phyloP scores from a whole-genome alignment of 106 monocot species.

The Triglochin maritima region DNA sequence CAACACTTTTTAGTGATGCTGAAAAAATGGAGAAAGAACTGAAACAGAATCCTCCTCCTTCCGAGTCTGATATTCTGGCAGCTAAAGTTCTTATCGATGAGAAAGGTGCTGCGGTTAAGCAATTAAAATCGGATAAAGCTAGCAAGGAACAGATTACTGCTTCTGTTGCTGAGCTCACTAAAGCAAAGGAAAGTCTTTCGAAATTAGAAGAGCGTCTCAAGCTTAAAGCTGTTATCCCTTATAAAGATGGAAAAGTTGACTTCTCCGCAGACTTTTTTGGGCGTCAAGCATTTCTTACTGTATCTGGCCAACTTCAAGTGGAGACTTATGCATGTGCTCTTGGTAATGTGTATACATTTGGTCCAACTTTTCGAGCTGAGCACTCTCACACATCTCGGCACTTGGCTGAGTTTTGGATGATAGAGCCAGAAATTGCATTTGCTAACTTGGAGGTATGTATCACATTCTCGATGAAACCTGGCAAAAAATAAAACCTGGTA shows the following conservation, averaged over 20 bases:
- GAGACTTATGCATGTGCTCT: conserved; percentile 90
- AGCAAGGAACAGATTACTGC: conserved; percentile 41
- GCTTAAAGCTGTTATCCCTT: conserved; percentile 61
- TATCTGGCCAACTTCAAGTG: conserved; percentile 87
- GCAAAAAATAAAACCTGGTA: neutral
- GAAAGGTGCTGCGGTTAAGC: conserved; percentile 56
- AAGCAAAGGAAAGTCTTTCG: conserved; percentile 54
- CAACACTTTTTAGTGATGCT: conserved; percentile 69
- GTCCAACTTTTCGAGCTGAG: conserved; percentile 93
- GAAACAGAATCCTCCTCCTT: conserved; percentile 57
- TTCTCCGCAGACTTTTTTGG: conserved; percentile 78
- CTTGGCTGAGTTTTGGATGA: conserved; percentile 99
- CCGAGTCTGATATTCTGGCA: conserved; percentile 62
- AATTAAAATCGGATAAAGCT: conserved; percentile 57
- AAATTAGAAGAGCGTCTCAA: conserved; percentile 70
- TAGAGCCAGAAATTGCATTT: conserved; percentile 96
- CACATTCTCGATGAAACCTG: neutral
- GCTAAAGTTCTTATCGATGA: conserved; percentile 56
- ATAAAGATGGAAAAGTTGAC: conserved; percentile 58
- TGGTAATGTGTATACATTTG: conserved; percentile 96
- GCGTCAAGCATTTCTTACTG: conserved; percentile 79
- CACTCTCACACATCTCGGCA: conserved; percentile 92
- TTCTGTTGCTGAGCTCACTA: conserved; percentile 51
- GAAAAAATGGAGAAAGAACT: conserved; percentile 74
- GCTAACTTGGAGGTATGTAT: conserved; percentile 68